Evolutionary conservation across 148 eudicot genomes (phyloP).

Genomic region (Polygonum aviculare): DNA sequence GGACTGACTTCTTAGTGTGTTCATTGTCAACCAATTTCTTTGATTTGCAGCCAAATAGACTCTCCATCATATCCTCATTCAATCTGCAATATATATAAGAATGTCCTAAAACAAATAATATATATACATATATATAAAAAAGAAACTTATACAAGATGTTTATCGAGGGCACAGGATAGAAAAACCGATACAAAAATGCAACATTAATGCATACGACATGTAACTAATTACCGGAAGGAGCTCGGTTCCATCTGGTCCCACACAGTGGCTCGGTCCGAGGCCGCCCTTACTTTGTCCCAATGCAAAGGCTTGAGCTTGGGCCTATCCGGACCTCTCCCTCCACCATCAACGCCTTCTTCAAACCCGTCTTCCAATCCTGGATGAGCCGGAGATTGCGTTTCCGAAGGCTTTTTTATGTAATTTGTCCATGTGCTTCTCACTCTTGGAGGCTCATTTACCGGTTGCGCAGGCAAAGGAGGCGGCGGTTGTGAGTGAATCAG

Average conservation of each 20-base stretch:
- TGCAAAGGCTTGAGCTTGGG: conserved; percentile 83
- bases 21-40: conserved; percentile 18
- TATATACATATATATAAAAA: not conserved
- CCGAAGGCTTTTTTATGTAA: not conserved
- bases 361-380: not conserved
- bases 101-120: not conserved
- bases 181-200: too few relatives aligned
- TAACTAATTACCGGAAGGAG: conserved; percentile 75
- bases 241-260: conserved; percentile 94
- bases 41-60: conserved; percentile 37
- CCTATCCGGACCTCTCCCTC: conserved; percentile 26
- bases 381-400: conserved; percentile 17
- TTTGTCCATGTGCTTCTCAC: conserved; percentile 1
- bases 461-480: conserved; percentile 16
- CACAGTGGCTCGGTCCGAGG: conserved; percentile 74
- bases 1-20: conserved; percentile 20
- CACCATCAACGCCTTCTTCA: conserved; percentile 9
- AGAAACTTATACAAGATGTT: too few relatives aligned
- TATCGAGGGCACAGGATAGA: too few relatives aligned
- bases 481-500: conserved; percentile 36
- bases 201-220: too few relatives aligned
- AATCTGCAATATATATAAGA: conserved; percentile 26
- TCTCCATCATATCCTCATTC: conserved; percentile 55
- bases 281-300: conserved; percentile 94
- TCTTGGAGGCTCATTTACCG: conserved; percentile 19